Percentiles rank a stretch among this genome's conserved stretches.
Conservation (phyloP, 345 rosid species). For the Triadica sebifera region DNA sequence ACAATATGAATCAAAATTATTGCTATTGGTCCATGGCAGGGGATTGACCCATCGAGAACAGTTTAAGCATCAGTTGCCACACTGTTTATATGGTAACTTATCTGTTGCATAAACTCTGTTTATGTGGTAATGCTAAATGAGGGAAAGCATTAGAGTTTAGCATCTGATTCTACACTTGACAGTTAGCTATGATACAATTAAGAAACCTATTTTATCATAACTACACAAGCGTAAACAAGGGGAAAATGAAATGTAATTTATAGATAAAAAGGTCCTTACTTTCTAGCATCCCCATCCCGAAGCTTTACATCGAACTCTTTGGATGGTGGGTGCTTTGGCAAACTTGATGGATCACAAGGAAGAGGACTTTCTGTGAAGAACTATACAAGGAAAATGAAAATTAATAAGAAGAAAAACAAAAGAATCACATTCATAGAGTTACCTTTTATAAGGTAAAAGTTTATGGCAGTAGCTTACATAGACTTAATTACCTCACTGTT, state of each 20-base stretch:
- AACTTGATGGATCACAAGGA: constrained; percentile 58
- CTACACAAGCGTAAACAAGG: neutral
- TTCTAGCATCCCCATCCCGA: constrained; percentile 47
- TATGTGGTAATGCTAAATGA: too few species aligned
- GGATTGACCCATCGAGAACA: too few species aligned
- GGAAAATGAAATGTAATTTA: neutral
- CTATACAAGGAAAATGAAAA: constrained; percentile 27
- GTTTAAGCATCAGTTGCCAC: too few species aligned
- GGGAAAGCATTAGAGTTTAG: too few species aligned
- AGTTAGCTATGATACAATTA: too few species aligned
- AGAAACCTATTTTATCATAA: too few species aligned
- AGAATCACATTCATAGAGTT: neutral
- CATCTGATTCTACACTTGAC: too few species aligned
- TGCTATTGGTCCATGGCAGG: neutral
- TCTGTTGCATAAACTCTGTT: too few species aligned
- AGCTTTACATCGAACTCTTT: constrained; percentile 58
- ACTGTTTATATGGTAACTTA: too few species aligned
- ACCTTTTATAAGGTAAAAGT: too few species aligned
- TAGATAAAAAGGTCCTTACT: constrained; percentile 28
- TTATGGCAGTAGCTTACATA: neutral
- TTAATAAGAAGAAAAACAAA: neutral
- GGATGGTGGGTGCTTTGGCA: constrained; percentile 65
- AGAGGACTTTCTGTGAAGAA: constrained; percentile 54
- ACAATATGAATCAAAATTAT: too few species aligned
- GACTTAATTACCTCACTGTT: constrained; percentile 45